Evolutionary conservation across 2,329 filamentous ascomycete genomes (phyloP).

Genomic region (Elsinoe batatas): DNA sequence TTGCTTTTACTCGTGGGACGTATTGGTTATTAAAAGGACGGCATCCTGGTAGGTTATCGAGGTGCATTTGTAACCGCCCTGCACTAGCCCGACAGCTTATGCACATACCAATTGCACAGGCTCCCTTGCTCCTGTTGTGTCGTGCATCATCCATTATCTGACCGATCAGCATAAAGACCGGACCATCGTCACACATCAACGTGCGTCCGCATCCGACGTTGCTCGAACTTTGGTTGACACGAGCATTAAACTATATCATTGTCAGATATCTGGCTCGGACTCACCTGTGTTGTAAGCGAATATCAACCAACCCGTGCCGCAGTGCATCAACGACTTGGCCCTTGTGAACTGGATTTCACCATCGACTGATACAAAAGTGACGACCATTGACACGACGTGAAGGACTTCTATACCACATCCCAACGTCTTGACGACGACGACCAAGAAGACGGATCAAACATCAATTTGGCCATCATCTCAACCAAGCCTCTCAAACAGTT

Average conservation of each 20-base stretch:
- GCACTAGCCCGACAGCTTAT: constrained; percentile 11
- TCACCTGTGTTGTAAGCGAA: neutral
- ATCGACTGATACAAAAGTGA: neutral
- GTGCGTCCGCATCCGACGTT: constrained; percentile 12
- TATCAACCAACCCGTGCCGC: neutral
- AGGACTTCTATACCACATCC: neutral
- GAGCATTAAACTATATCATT: constrained; percentile 8
- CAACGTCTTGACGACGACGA: too few species aligned
- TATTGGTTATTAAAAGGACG: constrained; percentile 5
- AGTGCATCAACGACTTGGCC: neutral
- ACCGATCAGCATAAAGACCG: constrained; percentile 12
- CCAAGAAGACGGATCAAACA: too few species aligned
- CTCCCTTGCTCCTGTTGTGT: neutral
- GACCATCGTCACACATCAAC: constrained; percentile 10
- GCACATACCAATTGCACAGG: constrained; percentile 9
- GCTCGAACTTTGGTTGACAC: constrained; percentile 8
- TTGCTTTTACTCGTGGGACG: constrained; percentile 5
- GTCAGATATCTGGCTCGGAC: neutral
- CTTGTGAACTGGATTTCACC: neutral
- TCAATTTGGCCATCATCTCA: too few species aligned
- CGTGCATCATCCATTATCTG: neutral
- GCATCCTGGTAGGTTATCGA: neutral
- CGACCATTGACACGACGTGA: neutral
- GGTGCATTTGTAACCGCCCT: constrained; percentile 10
- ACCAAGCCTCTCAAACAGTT: too few species aligned